Percentiles rank a stretch among this genome's conserved stretches.
phyloP scores from a whole-genome alignment of 2,329 filamentous ascomycete species.

The Arthrobotrys pseudoclavata region DNA sequence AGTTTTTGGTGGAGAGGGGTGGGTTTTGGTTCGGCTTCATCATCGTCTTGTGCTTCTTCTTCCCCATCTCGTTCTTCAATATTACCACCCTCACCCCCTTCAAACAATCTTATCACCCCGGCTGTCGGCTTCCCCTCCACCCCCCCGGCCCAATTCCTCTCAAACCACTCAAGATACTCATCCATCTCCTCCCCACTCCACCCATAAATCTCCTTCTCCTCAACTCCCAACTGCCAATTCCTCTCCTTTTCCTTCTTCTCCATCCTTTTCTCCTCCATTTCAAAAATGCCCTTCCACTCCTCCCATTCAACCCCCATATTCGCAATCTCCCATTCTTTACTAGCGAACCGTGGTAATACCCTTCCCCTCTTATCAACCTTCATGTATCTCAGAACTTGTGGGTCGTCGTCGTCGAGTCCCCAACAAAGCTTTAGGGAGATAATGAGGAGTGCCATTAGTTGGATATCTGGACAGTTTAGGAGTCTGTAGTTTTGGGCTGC shows the following conservation, averaged over 20 bases:
- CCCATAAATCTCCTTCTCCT: slow-evolving; percentile 74
- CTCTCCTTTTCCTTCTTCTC: slow-evolving; percentile 45
- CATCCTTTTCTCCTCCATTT: slow-evolving; percentile 63
- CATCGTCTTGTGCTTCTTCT: slow-evolving; percentile 60
- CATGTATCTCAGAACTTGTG: slow-evolving; percentile 64
- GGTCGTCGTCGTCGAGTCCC: slow-evolving; percentile 73
- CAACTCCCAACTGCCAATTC: slow-evolving; percentile 71
- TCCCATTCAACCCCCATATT: slow-evolving; percentile 75
- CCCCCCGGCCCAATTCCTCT: slow-evolving; percentile 74
- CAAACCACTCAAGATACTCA: slow-evolving; percentile 84
- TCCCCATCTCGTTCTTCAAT: slow-evolving; percentile 41
- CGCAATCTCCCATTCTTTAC: slow-evolving; percentile 36
- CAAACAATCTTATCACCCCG: slow-evolving; percentile 59
- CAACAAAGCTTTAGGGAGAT: slow-evolving; percentile 84
- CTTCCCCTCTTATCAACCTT: slow-evolving; percentile 12
- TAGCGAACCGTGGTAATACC: slow-evolving; percentile 58
- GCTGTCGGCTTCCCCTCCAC: slow-evolving; percentile 64
- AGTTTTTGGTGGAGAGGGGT: slow-evolving; percentile 22
- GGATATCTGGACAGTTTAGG: slow-evolving; percentile 79
- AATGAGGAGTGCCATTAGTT: slow-evolving; percentile 78
- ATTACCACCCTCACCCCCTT: slow-evolving; percentile 14
- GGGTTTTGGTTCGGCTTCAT: neutral
- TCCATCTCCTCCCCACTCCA: slow-evolving; percentile 77
- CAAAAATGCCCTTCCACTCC: slow-evolving; percentile 74
- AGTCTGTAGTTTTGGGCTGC: slow-evolving; percentile 61